Percentiles rank a stretch among this genome's conserved stretches.
Conservation (phyloP, 805 yeast genomes). For the Candida silvicultrix region DNA sequence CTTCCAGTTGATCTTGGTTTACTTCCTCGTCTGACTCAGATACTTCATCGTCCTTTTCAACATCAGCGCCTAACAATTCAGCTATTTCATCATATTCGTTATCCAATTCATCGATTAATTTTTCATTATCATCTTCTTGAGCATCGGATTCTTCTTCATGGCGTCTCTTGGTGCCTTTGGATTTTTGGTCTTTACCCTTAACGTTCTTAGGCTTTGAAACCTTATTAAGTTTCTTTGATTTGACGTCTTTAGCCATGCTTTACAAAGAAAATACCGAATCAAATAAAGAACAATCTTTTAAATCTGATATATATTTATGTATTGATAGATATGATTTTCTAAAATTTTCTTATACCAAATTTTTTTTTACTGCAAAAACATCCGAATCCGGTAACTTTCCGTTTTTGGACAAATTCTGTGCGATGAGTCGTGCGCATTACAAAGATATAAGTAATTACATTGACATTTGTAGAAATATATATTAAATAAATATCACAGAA, state of each 20-base stretch:
- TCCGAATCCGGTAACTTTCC: neutral
- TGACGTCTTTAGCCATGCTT: conserved; percentile 14
- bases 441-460: neutral
- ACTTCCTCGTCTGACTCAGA: conserved; percentile 17
- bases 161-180: conserved; percentile 21
- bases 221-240: conserved; percentile 5
- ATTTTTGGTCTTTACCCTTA: neutral
- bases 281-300: too few species aligned
- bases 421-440: neutral
- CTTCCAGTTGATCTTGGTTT: conserved; percentile 4
- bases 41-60: conserved; percentile 14
- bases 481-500: neutral
- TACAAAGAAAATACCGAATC: neutral
- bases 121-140: conserved; percentile 28
- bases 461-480: neutral
- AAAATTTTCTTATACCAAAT: neutral
- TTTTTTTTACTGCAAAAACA: neutral
- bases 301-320: too few species aligned
- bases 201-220: neutral
- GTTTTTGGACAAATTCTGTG: neutral
- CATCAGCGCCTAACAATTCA: conserved; percentile 38
- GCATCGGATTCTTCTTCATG: conserved; percentile 24
- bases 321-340: neutral
- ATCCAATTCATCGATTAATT: conserved; percentile 47
- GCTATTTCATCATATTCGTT: conserved; percentile 54